These are phyloP conservation scores for Orbilia brochopaga DNA, from an alignment of 2,329 filamentous ascomycete genomes.

Conservation along the genomic window DNA sequence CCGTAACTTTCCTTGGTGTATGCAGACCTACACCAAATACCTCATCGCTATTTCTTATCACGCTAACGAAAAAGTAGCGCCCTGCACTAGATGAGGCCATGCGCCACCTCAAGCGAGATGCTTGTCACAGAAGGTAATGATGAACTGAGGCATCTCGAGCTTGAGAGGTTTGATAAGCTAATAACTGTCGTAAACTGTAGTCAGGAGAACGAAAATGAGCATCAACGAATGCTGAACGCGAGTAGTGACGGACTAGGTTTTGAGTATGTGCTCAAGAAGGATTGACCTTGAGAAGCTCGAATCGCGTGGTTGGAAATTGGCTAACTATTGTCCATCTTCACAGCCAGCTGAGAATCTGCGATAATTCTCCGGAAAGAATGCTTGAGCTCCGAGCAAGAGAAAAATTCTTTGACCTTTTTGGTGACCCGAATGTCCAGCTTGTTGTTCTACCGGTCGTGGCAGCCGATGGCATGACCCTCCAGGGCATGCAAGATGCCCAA, in stretches of 20 bases:
- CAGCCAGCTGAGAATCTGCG: not conserved
- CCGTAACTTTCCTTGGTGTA: constrained; percentile 22
- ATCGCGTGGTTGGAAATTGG: too few relatives aligned
- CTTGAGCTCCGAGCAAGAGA: constrained; percentile 2
- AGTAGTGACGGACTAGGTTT: too few relatives aligned
- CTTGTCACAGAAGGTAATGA: too few relatives aligned
- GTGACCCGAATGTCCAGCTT: not conserved
- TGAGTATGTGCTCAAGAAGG: too few relatives aligned
- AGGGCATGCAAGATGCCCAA: not conserved
- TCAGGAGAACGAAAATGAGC: too few relatives aligned
- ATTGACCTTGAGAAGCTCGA: not conserved
- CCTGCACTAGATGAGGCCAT: too few relatives aligned
- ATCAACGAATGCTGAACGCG: too few relatives aligned
- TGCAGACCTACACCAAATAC: not conserved
- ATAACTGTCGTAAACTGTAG: too few relatives aligned
- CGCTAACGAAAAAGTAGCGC: not conserved
- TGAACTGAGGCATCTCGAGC: too few relatives aligned
- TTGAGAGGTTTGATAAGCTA: too few relatives aligned
- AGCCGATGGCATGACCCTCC: constrained; percentile 4
- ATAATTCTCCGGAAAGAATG: not conserved
- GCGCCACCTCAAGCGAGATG: too few relatives aligned
- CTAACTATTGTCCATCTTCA: not conserved
- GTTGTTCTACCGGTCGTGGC: constrained; percentile 6
- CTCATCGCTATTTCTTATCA: not conserved
- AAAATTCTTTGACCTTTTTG: constrained; percentile 2